Evolutionary conservation across 2,329 filamentous ascomycete species (phyloP), one percentile per base, ranked within the genome.

Genomic region (Teratosphaeria zuluensis): DNA sequence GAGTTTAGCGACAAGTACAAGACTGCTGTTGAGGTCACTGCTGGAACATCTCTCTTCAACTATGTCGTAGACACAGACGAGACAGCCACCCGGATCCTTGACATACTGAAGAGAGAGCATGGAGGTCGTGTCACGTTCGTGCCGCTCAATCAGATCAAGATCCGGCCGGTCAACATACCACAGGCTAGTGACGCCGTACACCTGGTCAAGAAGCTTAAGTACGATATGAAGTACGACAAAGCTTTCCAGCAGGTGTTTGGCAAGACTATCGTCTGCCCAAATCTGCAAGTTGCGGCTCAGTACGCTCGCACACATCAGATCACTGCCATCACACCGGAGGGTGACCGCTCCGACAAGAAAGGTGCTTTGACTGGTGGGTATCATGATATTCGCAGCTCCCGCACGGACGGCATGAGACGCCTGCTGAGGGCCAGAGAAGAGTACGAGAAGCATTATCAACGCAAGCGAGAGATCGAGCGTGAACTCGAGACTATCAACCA

Each of bases 181-280:
- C 86, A 89, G 61, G 89, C 90, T 0, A 88, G 86, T 63, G 92
- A 97, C 73, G 92, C 91, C 1, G 84, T 96, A 38, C 90, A 91
- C 1, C 83, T 99, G 66, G 80, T 96, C 58, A 87, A 85, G 68
- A 96, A 95, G 74, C 82, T 97, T 61, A 82, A 84, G 54, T 99
- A 87, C 69, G 88, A 96, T 56, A 69, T 80, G 1, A 80, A 77
- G 61, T 96, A 87, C 66, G 90, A 95, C 59, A 87, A 84, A 66
- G 94, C 94, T 0, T 94, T 99, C 72, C 86, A 89, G 69, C 92
- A 96, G 70, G 90, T 99, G 0, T 99, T 99, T 74, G 94, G 92
- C 53, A 95, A 90, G 73, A 94, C 90, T 0, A 90, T 99, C 56
- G 88, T 99, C 58, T 97, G 94, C 65, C 92, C 92, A 2, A 95